Base-by-base conservation (phyloP, 2,329 filamentous ascomycete genomes). In the Colletotrichum tropicale region DNA sequence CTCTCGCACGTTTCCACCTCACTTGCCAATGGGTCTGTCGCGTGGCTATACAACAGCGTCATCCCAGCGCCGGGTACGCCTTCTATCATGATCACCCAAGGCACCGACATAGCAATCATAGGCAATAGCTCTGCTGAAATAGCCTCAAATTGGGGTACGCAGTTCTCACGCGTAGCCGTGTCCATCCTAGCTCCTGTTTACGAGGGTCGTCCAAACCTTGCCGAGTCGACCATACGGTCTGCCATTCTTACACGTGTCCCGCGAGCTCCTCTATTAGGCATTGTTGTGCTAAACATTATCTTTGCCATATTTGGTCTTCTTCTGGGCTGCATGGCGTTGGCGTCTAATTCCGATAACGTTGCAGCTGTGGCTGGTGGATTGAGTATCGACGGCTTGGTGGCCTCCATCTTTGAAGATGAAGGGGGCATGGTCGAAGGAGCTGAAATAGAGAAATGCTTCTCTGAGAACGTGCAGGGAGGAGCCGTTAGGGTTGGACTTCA, bases 401-500 rank as follows among this genome's bases (percentile, higher is more conserved):
- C 36, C 36, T 43, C 16, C 0, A 43, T 43, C 8, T 43, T 43
- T 43, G 36, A n/a, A n/a, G 36, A 18, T 43, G 36, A n/a, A 0
- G 36, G 36, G 8, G 36, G 36, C 16, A 43, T 43, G 16, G 16
- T 43, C 0, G 36, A 43, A 18, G 36, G 36, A 43, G 36, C 36
- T 5, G 36, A 43, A n/a, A 43, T 4, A 43, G 36, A 43, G 16
- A 43, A 43, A 43, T 18, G 36, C 16, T 43, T 43, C 3, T 18
- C 16, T n/a, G 36, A 43, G 3, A 43, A 43, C 36, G 1, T 0
- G 36, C 36, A 18, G 0, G 36, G 1, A 1, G 1, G 1, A 18
- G 8, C 16, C 8, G 36, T 43, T 4, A 43, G 36, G 16, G 8
- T n/a, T 18, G 36, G 36, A 43, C 36, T 43, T 43, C 36, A 43